Base-by-base conservation (phyloP, 371 early-diverging fungal genomes). In the Modicella reniformis region DNA sequence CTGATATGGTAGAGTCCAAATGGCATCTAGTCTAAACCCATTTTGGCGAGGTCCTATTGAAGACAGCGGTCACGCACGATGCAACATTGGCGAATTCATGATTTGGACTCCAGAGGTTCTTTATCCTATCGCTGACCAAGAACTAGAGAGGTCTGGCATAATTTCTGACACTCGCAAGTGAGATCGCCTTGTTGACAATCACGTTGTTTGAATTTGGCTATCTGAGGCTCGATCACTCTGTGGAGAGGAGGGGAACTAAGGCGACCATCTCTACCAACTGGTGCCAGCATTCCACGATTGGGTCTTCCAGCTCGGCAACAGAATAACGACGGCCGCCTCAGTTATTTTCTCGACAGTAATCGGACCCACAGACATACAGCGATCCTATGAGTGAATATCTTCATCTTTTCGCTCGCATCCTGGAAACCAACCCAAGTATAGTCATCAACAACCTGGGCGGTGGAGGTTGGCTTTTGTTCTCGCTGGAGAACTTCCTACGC, bases 391-490 rank as follows among this genome's bases (percentile, higher is more conserved):
- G 55, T 13, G 28, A 52, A 15, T 64, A 37, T 49, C 59, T 74
- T 28, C 59, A 34, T 74, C 21, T 74, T 69, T 32, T 74, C 75
- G 3, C 62, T 74, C 19, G 57, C 70, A 1, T 70, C 75, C 10
- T 62, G 69, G 51, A 57, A 60, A 13, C 65, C 69, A 10, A 26
- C 73, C 0, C 59, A 37, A 12, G 19, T 65, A 17, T 37, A 26
- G 23, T 65, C 70, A 0, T n/a, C 41, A 7, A 53, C 48, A 25
- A 61, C 28, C 29, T 75, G 29, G 75, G 75, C 17, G 75, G 75
- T 1, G 75, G 75, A 32, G 75, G 75, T 15, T 52, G 75, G 15
- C 44, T 75, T 2, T 21, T 75, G 7, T 23, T 70, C 53, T 75
- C 75, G 30, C 17, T 70, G 44, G 75, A 70, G 52, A 67, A 67